Base-by-base conservation (phyloP, 2,329 filamentous ascomycete genomes). In the Alternaria sp. region DNA sequence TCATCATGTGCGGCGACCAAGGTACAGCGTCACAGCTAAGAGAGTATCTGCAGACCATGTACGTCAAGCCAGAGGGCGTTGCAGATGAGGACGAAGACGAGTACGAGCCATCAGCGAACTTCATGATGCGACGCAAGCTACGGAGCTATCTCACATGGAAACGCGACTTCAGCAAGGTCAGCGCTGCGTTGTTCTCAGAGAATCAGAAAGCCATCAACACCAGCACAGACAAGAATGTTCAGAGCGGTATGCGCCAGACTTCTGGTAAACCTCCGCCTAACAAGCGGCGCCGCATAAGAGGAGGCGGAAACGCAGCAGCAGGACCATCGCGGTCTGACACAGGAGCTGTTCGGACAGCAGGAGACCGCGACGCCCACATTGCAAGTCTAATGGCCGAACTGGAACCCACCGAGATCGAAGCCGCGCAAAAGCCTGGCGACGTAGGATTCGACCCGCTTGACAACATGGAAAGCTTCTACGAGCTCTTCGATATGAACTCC, bases 1-100 rank as follows among this genome's bases (percentile, higher is more conserved):
- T 99, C 32, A 93, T 99, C 77, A 98, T 99, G 96, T 98, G 95
- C 76, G 90, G 91, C 25, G 95, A 97, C 73, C 89, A 92, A 60
- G 89, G 90, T 59, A 97, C 93, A 9, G 97, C 93, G 74, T 88
- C 91, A 13, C 96, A 99, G 73, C 84, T 99, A 45, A 89, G 93
- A 67, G 95, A 98, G 77, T 98, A 95, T 76, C 83, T 99, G 19
- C 91, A 97, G 77, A 93, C 89, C 7, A 97, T 97, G 93, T 89
- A 96, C 74, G 86, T 94, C 26, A 88, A 87, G 57, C 85, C 89
- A 57, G 76, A 81, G 40, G 73, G 68, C n/a, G 68, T 68, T 6
- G 66, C 83, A 6, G 78, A 81, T 6, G 81, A 84, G 5, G 82
- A 85, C 6, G 84, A 85, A 3, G 85, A 87, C 12, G 85, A 86